These are phyloP conservation scores for Musa itinerans DNA, from an alignment of 176 grass and related monocot genomes.

Conservation along the genomic window DNA sequence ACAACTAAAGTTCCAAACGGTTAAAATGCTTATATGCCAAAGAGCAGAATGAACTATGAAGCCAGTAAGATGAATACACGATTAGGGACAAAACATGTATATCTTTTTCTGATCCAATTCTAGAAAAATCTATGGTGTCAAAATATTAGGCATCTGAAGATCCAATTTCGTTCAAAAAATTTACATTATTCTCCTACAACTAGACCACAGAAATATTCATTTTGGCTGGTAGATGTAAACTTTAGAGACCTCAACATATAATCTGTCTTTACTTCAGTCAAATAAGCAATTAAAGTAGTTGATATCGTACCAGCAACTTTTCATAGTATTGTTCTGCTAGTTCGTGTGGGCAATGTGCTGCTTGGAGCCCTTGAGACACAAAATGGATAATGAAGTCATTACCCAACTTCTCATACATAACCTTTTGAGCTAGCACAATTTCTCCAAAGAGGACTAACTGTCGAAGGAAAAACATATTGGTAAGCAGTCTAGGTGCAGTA, in stretches of 20 bases:
- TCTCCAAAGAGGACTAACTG: slow-evolving; percentile 82
- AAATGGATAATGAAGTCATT: slow-evolving; percentile 65
- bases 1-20: too few species aligned
- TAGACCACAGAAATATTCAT: too few species aligned
- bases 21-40: background rate
- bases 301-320: slow-evolving; percentile 57
- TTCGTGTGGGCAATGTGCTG: slow-evolving; percentile 71
- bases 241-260: too few species aligned
- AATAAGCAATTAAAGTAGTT: background rate
- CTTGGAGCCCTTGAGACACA: slow-evolving; percentile 50
- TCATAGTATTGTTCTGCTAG: slow-evolving; percentile 81
- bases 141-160: background rate
- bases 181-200: background rate
- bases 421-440: slow-evolving; percentile 91
- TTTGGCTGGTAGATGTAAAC: too few species aligned
- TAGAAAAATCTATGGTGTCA: background rate
- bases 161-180: background rate
- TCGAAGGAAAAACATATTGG: slow-evolving; percentile 19
- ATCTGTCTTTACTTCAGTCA: background rate
- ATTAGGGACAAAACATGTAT: background rate
- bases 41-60: background rate
- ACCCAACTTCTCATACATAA: slow-evolving; percentile 94
- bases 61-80: background rate
- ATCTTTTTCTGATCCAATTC: background rate
- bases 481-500: slow-evolving; percentile 13